Percentiles rank a stretch among this genome's conserved stretches.
These are phyloP conservation scores for Cubamyces sp. DNA, from an alignment of 768 basidiomycete species.

Conservation along the genomic window DNA sequence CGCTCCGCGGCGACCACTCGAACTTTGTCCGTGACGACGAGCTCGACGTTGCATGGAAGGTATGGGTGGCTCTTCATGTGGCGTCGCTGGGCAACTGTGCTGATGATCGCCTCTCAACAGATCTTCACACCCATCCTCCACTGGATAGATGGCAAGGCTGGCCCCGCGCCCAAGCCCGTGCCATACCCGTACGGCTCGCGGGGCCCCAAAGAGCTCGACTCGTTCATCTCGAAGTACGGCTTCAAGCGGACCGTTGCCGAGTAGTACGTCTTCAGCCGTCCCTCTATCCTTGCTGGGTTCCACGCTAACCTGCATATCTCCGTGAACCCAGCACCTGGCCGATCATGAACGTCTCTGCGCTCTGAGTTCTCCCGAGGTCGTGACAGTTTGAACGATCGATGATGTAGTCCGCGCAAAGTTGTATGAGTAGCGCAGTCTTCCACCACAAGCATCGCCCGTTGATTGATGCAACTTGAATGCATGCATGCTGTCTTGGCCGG, in stretches of 20 bases:
- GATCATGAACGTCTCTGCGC: constrained; percentile 62
- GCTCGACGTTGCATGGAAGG: constrained; percentile 97
- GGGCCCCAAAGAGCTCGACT: constrained; percentile 85
- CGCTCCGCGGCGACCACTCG: constrained; percentile 96
- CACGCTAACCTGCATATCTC: constrained; percentile 15
- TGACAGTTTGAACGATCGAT: background rate
- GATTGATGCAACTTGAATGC: background rate
- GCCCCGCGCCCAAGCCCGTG: constrained; percentile 68
- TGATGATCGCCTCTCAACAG: constrained; percentile 41
- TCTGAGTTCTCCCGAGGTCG: constrained; percentile 39
- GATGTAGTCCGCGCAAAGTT: background rate
- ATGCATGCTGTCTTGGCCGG: background rate
- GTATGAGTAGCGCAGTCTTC: constrained; percentile 27
- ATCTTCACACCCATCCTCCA: constrained; percentile 94
- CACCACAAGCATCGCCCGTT: constrained; percentile 1
- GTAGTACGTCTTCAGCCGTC: constrained; percentile 63
- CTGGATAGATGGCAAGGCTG: constrained; percentile 88
- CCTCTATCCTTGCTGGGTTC: constrained; percentile 8
- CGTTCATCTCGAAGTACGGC: constrained; percentile 75
- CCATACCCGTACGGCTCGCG: constrained; percentile 93
- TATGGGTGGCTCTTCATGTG: constrained; percentile 37
- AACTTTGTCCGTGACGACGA: constrained; percentile 99
- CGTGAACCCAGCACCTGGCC: constrained; percentile 67
- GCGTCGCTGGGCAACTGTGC: background rate
- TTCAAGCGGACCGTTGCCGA: constrained; percentile 67